Evolutionary conservation across 495 filamentous ascomycete genomes (phyloP), one percentile per base, ranked within the genome.

Genomic region (Podospora pseudocomata): DNA sequence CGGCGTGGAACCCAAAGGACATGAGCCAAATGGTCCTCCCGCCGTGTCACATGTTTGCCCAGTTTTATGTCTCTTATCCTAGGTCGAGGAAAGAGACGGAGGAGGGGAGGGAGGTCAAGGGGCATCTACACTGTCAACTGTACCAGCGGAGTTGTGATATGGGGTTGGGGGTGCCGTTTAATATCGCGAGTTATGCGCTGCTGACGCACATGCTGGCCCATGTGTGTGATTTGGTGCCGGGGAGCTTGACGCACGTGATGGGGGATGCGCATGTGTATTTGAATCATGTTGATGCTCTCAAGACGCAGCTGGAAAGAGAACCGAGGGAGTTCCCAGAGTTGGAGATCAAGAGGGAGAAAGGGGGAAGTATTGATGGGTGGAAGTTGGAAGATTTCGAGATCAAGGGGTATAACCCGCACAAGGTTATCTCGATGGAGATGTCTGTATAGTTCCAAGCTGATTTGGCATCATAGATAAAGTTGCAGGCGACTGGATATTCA

Each of bases 11-110:
- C 75, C 92, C 92, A 3, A 85, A 86, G 5, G 95, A 97, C 76
- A 72, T 99, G 72, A 79, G 79, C 60, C 88, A 91, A 78, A 99
- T 98, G 95, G 95, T 93, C 2, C 84, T 99, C 20, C 95, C 95
- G 70, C 95, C 96, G 4, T 99, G 95, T 75, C 95, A 98, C 78
- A 97, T 99, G 95, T 97, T 99, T 80, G 94, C 94, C 16, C 96
- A 98, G 80, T 98, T 98, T 74, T 97, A 97, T 73, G 94, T 99
- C 53, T 92, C 89, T 1, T 97, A 87, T 77, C 91, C 91, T 7
- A 66, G 81, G 75, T 44, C 69, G 28, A 39, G 65, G 6, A 68
- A 60, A 62, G 27, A 63, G 78, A 28, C 9, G 23, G 74, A 70
- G 55, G 74, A 76, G 49, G 77, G 71, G 73, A 44, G 79, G 7